phyloP scores from a whole-genome alignment of 495 filamentous ascomycete species.

The Astrocystis sublimbata region DNA sequence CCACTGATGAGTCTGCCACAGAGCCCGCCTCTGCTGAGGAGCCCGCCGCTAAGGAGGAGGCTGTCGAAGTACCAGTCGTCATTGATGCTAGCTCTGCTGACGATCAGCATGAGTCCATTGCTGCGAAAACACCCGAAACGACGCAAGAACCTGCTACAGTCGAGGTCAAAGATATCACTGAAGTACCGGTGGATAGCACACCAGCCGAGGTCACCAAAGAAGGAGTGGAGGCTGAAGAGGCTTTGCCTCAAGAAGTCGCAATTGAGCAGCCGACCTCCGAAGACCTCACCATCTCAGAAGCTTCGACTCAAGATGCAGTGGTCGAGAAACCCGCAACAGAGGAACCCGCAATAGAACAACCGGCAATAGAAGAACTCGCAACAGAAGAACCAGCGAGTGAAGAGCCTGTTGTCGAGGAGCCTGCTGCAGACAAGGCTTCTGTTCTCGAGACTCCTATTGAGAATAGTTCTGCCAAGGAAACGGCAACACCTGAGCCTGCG shows the following conservation, averaged over 20 bases:
- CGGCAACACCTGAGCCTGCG: neutral
- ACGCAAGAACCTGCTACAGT: neutral
- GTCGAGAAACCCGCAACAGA: neutral
- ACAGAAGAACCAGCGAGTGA: constrained; percentile 9
- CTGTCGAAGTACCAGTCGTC: neutral
- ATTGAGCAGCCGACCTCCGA: constrained; percentile 9
- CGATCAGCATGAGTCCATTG: neutral
- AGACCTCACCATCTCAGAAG: neutral
- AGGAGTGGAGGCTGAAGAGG: neutral
- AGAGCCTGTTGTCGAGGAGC: constrained; percentile 13
- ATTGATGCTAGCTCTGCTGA: constrained; percentile 7
- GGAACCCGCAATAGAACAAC: constrained; percentile 15
- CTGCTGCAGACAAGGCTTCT: neutral
- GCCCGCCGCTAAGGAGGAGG: constrained; percentile 13
- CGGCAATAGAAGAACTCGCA: neutral
- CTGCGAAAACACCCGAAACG: neutral
- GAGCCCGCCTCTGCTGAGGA: constrained; percentile 11
- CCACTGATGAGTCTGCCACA: constrained; percentile 12
- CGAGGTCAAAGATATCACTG: neutral
- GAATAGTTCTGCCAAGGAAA: constrained; percentile 16
- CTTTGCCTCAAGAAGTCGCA: neutral
- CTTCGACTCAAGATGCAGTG: neutral
- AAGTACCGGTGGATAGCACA: neutral
- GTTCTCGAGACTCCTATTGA: neutral
- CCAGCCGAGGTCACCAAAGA: neutral